A percentile compares a stretch with the other conserved stretches of the same genome.
Evolutionary conservation across 331 rosid genomes (phyloP).

Genomic region (Quercus phellos): DNA sequence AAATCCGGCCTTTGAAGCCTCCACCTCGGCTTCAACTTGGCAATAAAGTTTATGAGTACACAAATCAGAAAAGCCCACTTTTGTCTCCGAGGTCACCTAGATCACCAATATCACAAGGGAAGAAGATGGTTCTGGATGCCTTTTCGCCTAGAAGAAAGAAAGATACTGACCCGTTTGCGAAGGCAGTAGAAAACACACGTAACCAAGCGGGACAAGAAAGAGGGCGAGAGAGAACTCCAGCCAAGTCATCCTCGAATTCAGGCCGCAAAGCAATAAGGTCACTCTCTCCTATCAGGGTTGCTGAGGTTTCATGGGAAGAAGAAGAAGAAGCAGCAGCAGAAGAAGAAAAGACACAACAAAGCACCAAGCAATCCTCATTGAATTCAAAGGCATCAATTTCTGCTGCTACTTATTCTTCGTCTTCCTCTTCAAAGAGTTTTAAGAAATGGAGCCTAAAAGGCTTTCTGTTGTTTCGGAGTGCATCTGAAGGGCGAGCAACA

Average conservation of each 20-base stretch:
- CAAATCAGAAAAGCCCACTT: constrained; percentile 17
- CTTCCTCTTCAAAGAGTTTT: constrained; percentile 29
- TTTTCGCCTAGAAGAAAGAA: constrained; percentile 26
- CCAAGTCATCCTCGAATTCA: constrained; percentile 28
- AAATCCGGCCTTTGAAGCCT: constrained; percentile 47
- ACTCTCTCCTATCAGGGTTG: constrained; percentile 57
- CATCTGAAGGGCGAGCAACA: constrained; percentile 79
- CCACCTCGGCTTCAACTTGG: constrained; percentile 16
- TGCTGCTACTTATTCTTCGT: constrained; percentile 9
- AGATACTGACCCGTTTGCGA: constrained; percentile 1
- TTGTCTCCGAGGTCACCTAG: constrained; percentile 15
- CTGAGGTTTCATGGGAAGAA: constrained; percentile 45
- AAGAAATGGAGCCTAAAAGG: constrained; percentile 77
- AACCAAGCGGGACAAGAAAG: constrained; percentile 25
- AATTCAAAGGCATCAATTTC: constrained; percentile 13
- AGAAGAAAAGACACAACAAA: neutral
- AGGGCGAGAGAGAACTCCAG: constrained; percentile 53
- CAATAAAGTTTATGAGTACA: neutral
- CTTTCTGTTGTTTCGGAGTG: constrained; percentile 71
- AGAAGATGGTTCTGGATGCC: constrained; percentile 22
- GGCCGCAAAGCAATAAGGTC: constrained; percentile 56
- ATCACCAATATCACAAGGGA: constrained; percentile 24
- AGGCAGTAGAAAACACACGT: neutral
- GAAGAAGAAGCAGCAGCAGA: constrained; percentile 39
- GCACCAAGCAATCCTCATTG: constrained; percentile 1